Base-by-base conservation (phyloP, 805 yeast genomes). In the Metschnikowia reukaufii region DNA sequence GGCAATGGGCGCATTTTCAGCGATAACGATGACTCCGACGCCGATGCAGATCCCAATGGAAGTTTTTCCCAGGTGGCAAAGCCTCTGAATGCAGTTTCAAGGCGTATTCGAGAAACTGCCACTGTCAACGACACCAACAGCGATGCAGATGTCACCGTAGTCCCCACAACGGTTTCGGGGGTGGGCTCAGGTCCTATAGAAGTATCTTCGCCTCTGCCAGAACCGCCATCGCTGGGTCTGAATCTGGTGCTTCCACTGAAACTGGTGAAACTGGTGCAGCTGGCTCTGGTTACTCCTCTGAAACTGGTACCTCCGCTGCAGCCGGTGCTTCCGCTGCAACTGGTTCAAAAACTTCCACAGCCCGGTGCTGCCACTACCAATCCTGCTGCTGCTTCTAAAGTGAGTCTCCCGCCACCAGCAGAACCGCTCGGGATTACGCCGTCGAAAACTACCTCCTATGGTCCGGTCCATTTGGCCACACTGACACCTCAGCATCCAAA, bases 11-110 rank as follows among this genome's bases (percentile, higher is more conserved):
- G 18, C 8, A 29, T 39, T 17, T 49, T 46, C 25, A 49, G 46
- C 30, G 55, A 52, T 18, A 43, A 49, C 33, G 51, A 52, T 21
- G 51, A 46, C 23, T 32, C 53, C 8, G 53, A 49, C 13, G 3
- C 30, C 19, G 47, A 42, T 15, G 19, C 42, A 4, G 38, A 34
- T 12, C 42, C n/a, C n/a, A n/a, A 47, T 16, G 44, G 31, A 12
- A 44, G 42, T 17, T 45, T 45, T 33, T 16, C 38, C 13, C 39
- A 44, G 30, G 34, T 37, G 8, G 50, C 33, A 10, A 20, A 31
- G 20, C 43, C 43, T 6, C 19, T 17, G 9, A 15, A 19, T n/a
- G 15, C 17, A 31, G 17, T 31, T 8, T 31, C 34, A 10, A 15
- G 9, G 12, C 17, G 19, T 18, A 20, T n/a, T 4, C 17, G 34